Evolutionary conservation across 2,329 filamentous ascomycete species (phyloP).

Genomic region (Xylaria sp.): DNA sequence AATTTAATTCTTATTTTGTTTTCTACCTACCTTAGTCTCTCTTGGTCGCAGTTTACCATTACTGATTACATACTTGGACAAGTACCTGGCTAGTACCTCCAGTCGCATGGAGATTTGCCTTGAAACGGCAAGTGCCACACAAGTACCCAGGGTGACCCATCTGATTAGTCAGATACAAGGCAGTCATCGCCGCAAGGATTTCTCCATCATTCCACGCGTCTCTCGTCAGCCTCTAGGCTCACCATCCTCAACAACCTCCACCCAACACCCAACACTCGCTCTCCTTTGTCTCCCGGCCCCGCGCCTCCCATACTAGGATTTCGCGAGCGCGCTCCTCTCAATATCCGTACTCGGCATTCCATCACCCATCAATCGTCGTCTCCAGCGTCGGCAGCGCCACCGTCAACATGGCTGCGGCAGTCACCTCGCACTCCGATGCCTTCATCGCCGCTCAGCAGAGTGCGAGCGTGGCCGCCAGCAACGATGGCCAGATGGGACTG

Average conservation of each 20-base stretch:
- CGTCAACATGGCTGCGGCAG: conserved; percentile 37
- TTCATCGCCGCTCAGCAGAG: conserved; percentile 57
- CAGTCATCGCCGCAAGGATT: neutral
- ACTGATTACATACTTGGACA: neutral
- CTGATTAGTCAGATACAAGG: conserved; percentile 1
- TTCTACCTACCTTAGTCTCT: neutral
- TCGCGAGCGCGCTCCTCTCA: neutral
- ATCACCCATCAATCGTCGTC: too few species aligned
- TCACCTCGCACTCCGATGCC: conserved; percentile 36
- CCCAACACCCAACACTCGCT: neutral
- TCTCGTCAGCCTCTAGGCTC: neutral
- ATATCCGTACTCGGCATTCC: neutral
- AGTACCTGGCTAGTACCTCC: neutral
- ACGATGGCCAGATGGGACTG: conserved; percentile 41
- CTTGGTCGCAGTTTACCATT: neutral
- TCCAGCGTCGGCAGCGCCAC: neutral
- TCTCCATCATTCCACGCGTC: neutral
- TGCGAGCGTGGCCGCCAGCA: conserved; percentile 36
- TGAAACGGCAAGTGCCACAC: neutral
- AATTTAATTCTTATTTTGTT: too few species aligned
- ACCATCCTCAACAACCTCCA: neutral
- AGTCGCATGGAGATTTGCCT: neutral
- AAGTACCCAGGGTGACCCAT: neutral
- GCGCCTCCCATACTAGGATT: neutral
- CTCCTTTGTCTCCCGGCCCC: neutral